A percentile compares a stretch with the other conserved stretches of the same genome.
Conservation (phyloP, 1,284 basidiomycete genomes). For the Ganoderma sinense region DNA sequence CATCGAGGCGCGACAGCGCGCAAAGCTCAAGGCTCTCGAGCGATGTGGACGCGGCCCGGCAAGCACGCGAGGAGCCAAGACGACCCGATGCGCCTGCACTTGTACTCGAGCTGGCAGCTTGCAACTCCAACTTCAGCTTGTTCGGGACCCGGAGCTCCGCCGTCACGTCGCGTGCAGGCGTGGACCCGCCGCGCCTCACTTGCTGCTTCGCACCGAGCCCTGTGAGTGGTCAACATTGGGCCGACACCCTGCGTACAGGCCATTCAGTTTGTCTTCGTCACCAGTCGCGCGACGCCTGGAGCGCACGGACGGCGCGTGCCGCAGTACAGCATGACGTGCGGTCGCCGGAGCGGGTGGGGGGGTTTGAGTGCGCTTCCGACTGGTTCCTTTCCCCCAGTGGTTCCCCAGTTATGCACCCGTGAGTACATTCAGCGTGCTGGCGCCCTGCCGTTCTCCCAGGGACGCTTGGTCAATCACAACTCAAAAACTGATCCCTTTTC, state of each 20-base stretch:
- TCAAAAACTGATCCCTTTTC: conserved; percentile 17
- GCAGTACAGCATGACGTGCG: conserved; percentile 14
- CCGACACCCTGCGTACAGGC: background rate
- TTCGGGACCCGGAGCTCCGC: background rate
- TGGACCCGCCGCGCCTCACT: background rate
- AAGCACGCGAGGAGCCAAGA: background rate
- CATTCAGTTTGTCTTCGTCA: conserved; percentile 5
- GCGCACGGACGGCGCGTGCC: conserved; percentile 8
- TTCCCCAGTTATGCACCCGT: background rate
- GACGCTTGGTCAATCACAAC: conserved; percentile 31
- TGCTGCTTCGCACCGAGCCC: background rate
- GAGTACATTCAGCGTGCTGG: background rate
- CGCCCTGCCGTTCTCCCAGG: conserved; percentile 18
- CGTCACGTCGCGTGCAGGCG: background rate
- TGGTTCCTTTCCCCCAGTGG: conserved; percentile 6
- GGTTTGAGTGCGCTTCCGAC: background rate
- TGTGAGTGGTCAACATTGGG: background rate
- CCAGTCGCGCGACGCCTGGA: background rate
- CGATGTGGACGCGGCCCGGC: conserved; percentile 6
- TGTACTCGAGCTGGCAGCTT: background rate
- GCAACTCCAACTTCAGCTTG: background rate
- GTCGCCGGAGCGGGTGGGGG: background rate
- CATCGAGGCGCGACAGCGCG: background rate
- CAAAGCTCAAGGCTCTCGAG: conserved; percentile 4
- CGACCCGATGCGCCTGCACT: background rate